Base-by-base conservation (phyloP, 169 alveolate genomes). In the Plasmodium fragile region DNA sequence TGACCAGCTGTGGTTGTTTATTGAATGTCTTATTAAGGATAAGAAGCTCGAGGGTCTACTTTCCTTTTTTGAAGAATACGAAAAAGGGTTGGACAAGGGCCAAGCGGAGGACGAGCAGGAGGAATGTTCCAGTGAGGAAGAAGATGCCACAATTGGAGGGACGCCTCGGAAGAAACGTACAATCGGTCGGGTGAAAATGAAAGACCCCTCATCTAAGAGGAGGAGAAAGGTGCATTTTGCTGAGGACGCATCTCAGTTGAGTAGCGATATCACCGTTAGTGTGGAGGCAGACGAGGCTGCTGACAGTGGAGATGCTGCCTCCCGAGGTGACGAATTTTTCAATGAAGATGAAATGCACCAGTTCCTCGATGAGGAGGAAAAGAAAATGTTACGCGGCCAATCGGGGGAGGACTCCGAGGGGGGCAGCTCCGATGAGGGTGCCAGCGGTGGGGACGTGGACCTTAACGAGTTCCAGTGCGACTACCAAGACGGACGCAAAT, bases 1-100 rank as follows among this genome's bases (percentile, higher is more conserved):
- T 25, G 94, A 89, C 4, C 94, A 89, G 39, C 18, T 89, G 18
- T 89, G 94, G 94, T 41, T 65, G 10, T 89, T 89, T 41, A 77
- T 89, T 25, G 83, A 89, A 70, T 89, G 94, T 18, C n/a, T 89
- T 30, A 89, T 89, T 55, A 79, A 78, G 52, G 82, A 89, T 32
- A 89, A 89, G 30, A 77, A 79, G 13, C 36, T 89, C 28, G 36
- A 89, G 11, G 13, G 34, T 8, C 30, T 89, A 0, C 28, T 18
- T n/a, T 18, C 18, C 22, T 89, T 89, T 89, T 89, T 89, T 79
- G 81, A 79, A 8, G 59, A 3, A 6, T 79, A 41, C 43, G 94
- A 89, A 79, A 89, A 59, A 1, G 36, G 28, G 13, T n/a, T 59
- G 34, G 75, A 45, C 18, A 45, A n/a, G n/a, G n/a, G 55, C 11